Evolutionary conservation across 805 yeast genomes (phyloP).

Genomic region (Saccharomyces jurei): DNA sequence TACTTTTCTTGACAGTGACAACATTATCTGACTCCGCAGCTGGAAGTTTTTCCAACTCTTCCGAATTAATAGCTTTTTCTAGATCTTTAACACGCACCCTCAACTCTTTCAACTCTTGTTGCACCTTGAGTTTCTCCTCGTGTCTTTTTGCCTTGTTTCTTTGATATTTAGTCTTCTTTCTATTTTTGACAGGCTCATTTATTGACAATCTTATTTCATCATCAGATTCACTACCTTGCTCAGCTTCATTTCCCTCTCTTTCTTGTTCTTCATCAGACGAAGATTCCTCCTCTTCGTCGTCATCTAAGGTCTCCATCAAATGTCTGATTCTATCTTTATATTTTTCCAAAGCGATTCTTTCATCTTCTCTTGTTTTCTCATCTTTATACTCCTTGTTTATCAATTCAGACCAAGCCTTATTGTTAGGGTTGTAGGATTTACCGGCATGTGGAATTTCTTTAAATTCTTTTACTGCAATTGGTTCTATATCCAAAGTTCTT

Average conservation of each 20-base stretch:
- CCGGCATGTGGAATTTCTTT: conserved; percentile 69
- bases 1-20: conserved; percentile 19
- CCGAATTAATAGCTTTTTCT: conserved; percentile 36
- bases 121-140: conserved; percentile 49
- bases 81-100: conserved; percentile 56
- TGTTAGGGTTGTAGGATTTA: conserved; percentile 81
- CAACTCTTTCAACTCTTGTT: conserved; percentile 48
- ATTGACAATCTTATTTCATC: conserved; percentile 48
- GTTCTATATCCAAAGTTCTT: conserved; percentile 41
- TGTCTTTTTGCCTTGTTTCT: conserved; percentile 64
- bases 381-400: conserved; percentile 56
- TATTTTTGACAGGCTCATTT: conserved; percentile 59
- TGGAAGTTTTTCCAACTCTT: conserved; percentile 21
- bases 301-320: conserved; percentile 55
- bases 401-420: conserved; percentile 71
- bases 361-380: conserved; percentile 61
- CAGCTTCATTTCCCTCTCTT: conserved; percentile 30
- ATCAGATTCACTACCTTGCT: conserved; percentile 27
- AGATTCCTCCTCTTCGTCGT: conserved; percentile 43
- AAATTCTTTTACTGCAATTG: conserved; percentile 46
- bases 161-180: conserved; percentile 69
- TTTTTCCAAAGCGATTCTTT: conserved; percentile 51
- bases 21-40: conserved; percentile 9
- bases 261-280: conserved; percentile 32
- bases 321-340: conserved; percentile 56